Percentiles rank a stretch among this genome's conserved stretches.
Evolutionary conservation across 2,329 filamentous ascomycete genomes (phyloP).

Genomic region (Fusarium piperis): DNA sequence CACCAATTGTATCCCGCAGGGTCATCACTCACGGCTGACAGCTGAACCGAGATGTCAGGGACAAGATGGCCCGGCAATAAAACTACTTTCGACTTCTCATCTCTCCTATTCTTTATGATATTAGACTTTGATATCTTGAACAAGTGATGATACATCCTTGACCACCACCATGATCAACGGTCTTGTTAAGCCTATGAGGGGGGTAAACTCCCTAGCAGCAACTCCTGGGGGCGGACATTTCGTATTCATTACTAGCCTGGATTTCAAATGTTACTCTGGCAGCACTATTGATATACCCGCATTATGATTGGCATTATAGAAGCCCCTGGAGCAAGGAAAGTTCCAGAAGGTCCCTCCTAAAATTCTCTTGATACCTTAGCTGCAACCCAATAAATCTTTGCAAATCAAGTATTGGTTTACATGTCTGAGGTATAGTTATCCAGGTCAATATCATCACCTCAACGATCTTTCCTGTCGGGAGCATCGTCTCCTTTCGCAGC

Average conservation of each 20-base stretch:
- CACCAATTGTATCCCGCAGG: background rate
- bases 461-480: background rate
- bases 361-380: background rate
- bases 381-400: background rate
- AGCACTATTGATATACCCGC: background rate
- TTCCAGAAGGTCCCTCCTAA: background rate
- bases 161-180: background rate
- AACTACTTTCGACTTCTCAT: background rate
- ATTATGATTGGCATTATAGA: background rate
- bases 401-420: background rate
- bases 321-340: background rate
- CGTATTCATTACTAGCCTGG: background rate
- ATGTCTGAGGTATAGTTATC: background rate
- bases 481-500: background rate
- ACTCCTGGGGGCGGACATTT: background rate
- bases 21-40: background rate
- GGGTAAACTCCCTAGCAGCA: background rate
- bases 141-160: background rate
- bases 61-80: background rate
- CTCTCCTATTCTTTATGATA: background rate
- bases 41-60: background rate
- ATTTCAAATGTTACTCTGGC: background rate
- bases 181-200: background rate
- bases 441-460: background rate
- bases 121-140: background rate